Evolutionary conservation across 352 stramenopile genomes (phyloP), one percentile per base, ranked within the genome.

Genomic region (Pythium sukuiense): DNA sequence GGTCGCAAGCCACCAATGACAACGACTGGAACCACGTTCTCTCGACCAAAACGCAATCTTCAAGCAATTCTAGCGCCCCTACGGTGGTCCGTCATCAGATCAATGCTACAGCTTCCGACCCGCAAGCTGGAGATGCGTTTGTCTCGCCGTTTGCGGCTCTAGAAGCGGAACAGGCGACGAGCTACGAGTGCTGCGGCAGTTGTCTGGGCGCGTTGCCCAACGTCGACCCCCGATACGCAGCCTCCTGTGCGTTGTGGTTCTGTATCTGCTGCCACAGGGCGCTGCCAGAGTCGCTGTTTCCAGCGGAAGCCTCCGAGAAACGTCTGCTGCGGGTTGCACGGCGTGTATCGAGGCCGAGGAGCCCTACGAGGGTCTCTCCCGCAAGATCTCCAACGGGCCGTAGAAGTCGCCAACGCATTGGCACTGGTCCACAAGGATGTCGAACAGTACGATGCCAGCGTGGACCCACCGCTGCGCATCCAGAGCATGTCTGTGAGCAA

Each of bases 201-300:
- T 52, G 45, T 8, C 20, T 52, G 20, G 45, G 45, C n/a, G 45
- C 45, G 45, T 8, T 52, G 45, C 45, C 45, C 45, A 52, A 52
- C 45, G 45, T 52, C 18, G 45, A 52, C n/a, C 45, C 45, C 2
- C 45, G 45, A 0, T 52, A 52, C n/a, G 45, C 45, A 13, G 45
- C 45, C 7, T 52, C 45, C 45, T 30, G 20, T 30, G 45, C 45
- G 45, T 20, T 52, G n/a, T 52, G 45, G 45, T 52, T 52, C 45
- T 52, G 45, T 16, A 52, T 52, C 0, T 52, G 45, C n/a, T 52
- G 45, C 45, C 45, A 52, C n/a, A 52, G 45, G n/a, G 45, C 45
- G 14, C 45, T 52, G 0, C 45, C 45, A 13, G 45, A n/a, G 20
- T 52, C 45, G 1, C 20, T 30, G 5, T 52, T 30, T 9, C 45